Evolutionary conservation across 768 basidiomycete species (phyloP), one percentile per base, ranked within the genome.

Genomic region (Galerina marginata): DNA sequence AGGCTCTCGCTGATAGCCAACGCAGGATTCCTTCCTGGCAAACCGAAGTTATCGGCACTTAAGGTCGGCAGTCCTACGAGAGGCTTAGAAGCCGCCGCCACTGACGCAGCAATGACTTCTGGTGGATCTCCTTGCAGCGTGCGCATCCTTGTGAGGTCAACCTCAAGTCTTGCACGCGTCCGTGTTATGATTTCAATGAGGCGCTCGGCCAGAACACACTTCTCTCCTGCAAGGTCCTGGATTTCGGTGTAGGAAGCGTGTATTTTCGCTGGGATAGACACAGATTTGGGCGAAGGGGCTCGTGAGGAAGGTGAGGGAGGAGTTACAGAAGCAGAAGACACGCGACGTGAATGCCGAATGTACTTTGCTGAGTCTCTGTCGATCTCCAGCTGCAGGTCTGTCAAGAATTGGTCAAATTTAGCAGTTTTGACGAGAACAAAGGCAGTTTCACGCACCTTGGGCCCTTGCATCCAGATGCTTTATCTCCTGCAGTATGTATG

Each of bases 401-500:
- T 6, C 12, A 45, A 39, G 26, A 52, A 7, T 29, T 40, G 26
- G 16, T 23, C n/a, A 2, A 29, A n/a, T 6, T 56, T 29, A 58
- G 36, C 29, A 42, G 57, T 39, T 56, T 29, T 36, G 51, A n/a
- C 25, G 14, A 47, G n/a, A 54, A n/a, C n/a, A 48, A 29, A 10
- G n/a, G 38, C 10, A 42, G 7, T 16, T 33, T 51, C 52, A 60
- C 76, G 15, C 43, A 83, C 82, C 81, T 72, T 79, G 77, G 0
- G 74, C 74, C 54, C 75, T 74, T 16, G 66, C 72, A 53, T 86
- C 84, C 62, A 79, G 78, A 43, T 76, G 70, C 58, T 72, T 80
- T 50, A 86, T 84, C 68, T 86, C 84, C 60, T 82, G 79, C 25
- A 85, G 71, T 39, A 85, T 67, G 65, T 84, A 81, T 25, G 77